Evolutionary conservation across 2,329 filamentous ascomycete genomes (phyloP), one percentile per base, ranked within the genome.

Genomic region (Sporothrix humicola): DNA sequence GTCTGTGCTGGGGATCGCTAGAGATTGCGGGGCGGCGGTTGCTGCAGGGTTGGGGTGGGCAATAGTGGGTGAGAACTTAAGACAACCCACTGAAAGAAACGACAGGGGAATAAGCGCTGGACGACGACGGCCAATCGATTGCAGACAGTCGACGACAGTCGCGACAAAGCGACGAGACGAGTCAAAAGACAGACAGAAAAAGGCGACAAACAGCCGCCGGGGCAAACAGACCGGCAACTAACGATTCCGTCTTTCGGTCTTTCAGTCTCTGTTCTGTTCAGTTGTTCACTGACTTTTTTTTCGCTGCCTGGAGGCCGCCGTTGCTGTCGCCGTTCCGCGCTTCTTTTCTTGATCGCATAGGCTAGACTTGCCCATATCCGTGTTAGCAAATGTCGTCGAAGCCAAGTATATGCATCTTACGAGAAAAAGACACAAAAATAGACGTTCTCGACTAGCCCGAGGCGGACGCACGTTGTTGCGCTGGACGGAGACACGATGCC

Each of bases 51-150:
- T 26, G 3, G 23, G 5, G 31, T 37, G 31, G 31, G 31, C 2
- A 37, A 37, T 2, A 37, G 31, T 37, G 31, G 31, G 31, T 37
- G 31, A 37, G 31, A 37, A 37, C 31, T 37, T 7, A 37, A 13
- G 66, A 12, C 15, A 2, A 23, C 26, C 20, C 44, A 31, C 44
- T 20, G n/a, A 10, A 8, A 42, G 31, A 61, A 37, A 2, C 2
- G 26, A 9, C 58, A 61, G 58, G 23, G 23, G 5, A 8, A 26
- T 20, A 66, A 75, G 74, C 72, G 74, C 74, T 70, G 74, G 71
- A 10, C 17, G 37, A 42, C 31, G 59, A 46, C 52, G 69, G 69
- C 75, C 75, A 76, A 74, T 74, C 70, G 48, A 42, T 59, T 13
- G 37, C 15, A 5, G 17, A 9, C n/a, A 26, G 48, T 13, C 44